Evolutionary conservation across 2,329 filamentous ascomycete genomes (phyloP), one percentile per base, ranked within the genome.

Genomic region (Ophiostoma sp.): DNA sequence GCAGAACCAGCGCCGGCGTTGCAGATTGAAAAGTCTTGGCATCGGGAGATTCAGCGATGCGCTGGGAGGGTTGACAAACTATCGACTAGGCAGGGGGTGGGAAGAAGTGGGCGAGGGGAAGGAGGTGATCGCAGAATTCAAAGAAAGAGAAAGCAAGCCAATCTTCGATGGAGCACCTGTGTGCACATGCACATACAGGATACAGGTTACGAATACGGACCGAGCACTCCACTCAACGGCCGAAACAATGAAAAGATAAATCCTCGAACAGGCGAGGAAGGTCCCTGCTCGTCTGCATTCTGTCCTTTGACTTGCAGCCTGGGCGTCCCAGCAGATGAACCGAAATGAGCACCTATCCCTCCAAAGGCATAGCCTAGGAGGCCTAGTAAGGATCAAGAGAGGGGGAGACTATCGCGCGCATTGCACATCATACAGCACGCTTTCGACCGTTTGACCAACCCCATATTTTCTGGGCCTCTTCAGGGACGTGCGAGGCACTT

Each of bases 11-110:
- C 50, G 15, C 69, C 36, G 36, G 52, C 69, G 69, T 45, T 59
- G 69, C 33, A 59, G 69, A 70, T 70, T 59, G 50, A 45, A 70
- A 70, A 48, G 52, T 70, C 69, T 70, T 70, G 52, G 69, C 69
- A 70, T 61, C 68, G 69, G 52, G 69, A 61, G 69, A 61, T 70
- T 42, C 52, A 61, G 52, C n/a, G 68, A 31, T 42, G 48, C 31
- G 9, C 42, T 33, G 66, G 33, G 36, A 61, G 22, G 33, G 52
- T n/a, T 28, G 33, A 57, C n/a, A 28, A 39, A 42, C 48, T 39
- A 57, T 57, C 4, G 12, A 45, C 7, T 19, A 42, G 48, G 22
- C 28, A 31, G 48, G 39, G 64, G 64, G 45, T 31, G 48, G 48
- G 8, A n/a, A 25, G 66, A 22, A 42, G 22, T 66, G 22, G 36